Percentiles rank a stretch among this genome's conserved stretches.
phyloP scores from a whole-genome alignment of 345 rosid genomes.

The Eucalyptus grandis region DNA sequence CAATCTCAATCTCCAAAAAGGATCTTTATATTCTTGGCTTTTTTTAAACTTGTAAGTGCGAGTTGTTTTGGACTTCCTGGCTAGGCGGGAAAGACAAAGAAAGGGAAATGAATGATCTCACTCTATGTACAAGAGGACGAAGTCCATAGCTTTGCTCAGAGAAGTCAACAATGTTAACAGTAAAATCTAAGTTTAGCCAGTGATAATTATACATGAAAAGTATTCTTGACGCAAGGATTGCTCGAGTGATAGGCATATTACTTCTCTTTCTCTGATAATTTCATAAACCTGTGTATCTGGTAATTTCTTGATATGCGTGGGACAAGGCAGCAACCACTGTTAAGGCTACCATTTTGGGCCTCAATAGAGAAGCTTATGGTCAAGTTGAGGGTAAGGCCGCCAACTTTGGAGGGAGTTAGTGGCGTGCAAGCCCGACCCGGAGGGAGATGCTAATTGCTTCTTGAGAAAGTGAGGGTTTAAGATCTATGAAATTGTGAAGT shows the following conservation, averaged over 20 bases:
- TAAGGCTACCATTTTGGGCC: too few relatives aligned
- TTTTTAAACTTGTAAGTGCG: background rate
- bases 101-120: background rate
- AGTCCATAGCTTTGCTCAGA: background rate
- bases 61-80: background rate
- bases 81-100: background rate
- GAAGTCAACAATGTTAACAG: background rate
- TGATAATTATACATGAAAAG: background rate
- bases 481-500: accelerated
- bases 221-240: background rate
- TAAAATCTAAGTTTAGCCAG: background rate
- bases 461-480: background rate
- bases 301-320: too few relatives aligned
- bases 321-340: too few relatives aligned
- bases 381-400: too few relatives aligned
- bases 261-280: background rate
- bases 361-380: too few relatives aligned
- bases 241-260: background rate
- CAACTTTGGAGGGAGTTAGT: background rate
- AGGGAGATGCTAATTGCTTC: background rate
- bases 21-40: background rate
- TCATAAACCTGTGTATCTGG: too few relatives aligned
- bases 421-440: accelerated
- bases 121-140: background rate
- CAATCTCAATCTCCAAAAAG: background rate